Percentiles rank a stretch among this genome's conserved stretches.
Conservation (phyloP, 306 rosid genomes). For the Vachellia collinsii region DNA sequence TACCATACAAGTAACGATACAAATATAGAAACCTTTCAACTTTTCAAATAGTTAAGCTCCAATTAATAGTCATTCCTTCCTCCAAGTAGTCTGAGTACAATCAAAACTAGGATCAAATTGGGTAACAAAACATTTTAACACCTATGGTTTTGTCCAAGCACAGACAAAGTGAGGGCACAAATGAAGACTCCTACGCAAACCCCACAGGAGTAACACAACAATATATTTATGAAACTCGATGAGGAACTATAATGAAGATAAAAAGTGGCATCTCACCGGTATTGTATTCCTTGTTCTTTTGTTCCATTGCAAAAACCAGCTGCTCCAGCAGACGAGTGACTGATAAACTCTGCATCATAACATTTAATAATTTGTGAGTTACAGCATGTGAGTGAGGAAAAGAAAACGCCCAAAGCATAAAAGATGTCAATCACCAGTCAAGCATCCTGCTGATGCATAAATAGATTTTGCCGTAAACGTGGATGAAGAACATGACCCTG, state of each 20-base stretch:
- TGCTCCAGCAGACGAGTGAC: slow-evolving; percentile 33
- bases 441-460: slow-evolving; percentile 50
- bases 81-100: slow-evolving; percentile 11
- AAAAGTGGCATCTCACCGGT: slow-evolving; percentile 49
- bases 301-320: slow-evolving; percentile 41
- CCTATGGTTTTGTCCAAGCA: not conserved
- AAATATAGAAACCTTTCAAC: not conserved
- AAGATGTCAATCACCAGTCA: slow-evolving; percentile 45
- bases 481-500: slow-evolving; percentile 42
- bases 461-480: slow-evolving; percentile 40
- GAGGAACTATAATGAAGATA: not conserved
- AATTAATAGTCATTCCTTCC: slow-evolving; percentile 27
- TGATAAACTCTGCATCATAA: slow-evolving; percentile 50
- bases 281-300: slow-evolving; percentile 44
- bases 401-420: slow-evolving; percentile 30
- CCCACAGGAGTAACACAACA: not conserved
- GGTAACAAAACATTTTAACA: not conserved
- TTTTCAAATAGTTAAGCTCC: not conserved
- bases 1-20: slow-evolving; percentile 1
- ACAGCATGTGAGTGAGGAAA: slow-evolving; percentile 23
- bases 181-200: not conserved
- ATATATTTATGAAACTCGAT: not conserved
- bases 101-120: not conserved
- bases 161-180: not conserved
- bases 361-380: slow-evolving; percentile 32